Conservation (phyloP, 2,329 filamentous ascomycete species). For the Triangularia setosa region DNA sequence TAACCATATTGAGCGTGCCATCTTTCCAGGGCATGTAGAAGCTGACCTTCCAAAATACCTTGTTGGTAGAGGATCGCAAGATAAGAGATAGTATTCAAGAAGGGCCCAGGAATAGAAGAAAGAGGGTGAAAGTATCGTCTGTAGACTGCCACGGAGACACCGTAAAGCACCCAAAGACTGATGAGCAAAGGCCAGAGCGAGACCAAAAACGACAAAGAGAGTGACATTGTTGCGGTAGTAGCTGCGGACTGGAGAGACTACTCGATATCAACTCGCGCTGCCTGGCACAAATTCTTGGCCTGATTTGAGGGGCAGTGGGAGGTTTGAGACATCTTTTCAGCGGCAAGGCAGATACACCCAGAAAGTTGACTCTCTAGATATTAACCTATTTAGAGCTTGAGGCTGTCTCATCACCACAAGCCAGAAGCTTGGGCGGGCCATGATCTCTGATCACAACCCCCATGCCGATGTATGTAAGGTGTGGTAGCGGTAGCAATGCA, state of each 20-base stretch:
- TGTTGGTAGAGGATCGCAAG: constrained; percentile 11
- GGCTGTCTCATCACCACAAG: not conserved
- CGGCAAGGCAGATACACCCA: no score
- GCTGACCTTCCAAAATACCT: constrained; percentile 7
- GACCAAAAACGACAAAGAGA: not conserved
- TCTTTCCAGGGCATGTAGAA: constrained; percentile 9
- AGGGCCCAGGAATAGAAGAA: constrained; percentile 7
- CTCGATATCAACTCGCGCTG: not conserved
- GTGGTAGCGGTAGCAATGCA: no score
- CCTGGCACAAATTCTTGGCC: not conserved
- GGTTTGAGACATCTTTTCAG: no score
- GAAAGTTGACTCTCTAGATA: not conserved
- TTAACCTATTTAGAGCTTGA: not conserved
- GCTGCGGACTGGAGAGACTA: no score
- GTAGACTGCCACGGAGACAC: not conserved
- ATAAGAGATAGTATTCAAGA: constrained; percentile 9
- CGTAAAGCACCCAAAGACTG: not conserved
- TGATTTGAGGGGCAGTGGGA: no score
- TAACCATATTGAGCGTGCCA: constrained; percentile 15
- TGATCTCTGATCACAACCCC: not conserved
- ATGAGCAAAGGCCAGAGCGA: not conserved
- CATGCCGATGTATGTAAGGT: not conserved
- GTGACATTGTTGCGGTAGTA: not conserved
- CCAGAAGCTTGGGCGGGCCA: not conserved
- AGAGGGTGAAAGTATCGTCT: constrained; percentile 14